These are phyloP conservation scores for Uromyces viciae-fabae DNA, from an alignment of 1,284 basidiomycete species.

Conservation along the genomic window DNA sequence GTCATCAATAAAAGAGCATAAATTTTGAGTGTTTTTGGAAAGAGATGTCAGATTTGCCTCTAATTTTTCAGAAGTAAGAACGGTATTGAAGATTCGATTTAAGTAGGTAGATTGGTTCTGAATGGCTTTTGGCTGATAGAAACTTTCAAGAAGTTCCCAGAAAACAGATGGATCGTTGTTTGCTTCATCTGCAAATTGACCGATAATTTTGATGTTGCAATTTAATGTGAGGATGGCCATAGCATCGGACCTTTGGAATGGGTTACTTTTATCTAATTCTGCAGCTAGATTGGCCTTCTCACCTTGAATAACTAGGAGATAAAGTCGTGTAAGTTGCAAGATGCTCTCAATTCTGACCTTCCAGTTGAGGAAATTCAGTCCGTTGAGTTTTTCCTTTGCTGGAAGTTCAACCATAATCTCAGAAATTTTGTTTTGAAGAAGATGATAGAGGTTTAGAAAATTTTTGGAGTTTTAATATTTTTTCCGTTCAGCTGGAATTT, in stretches of 20 bases:
- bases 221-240: not conserved
- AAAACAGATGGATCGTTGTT: not conserved
- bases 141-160: not conserved
- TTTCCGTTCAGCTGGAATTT: too few species aligned
- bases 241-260: not conserved
- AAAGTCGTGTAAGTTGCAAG: not conserved
- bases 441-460: too few species aligned
- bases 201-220: not conserved
- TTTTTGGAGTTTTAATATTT: too few species aligned
- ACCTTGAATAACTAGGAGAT: not conserved
- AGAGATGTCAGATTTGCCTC: not conserved
- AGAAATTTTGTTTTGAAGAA: not conserved
- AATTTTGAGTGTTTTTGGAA: not conserved
- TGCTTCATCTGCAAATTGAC: not conserved
- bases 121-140: not conserved
- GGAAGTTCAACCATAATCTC: not conserved
- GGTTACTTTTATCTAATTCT: not conserved
- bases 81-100: not conserved
- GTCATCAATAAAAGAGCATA: not conserved
- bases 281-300: not conserved
- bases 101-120: slow-evolving; percentile 7
- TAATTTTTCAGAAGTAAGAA: not conserved
- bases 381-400: not conserved
- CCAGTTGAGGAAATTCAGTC: slow-evolving; percentile 1
- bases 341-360: not conserved